A percentile compares a stretch with the other conserved stretches of the same genome.
These are phyloP conservation scores for Xylaria sp. DNA, from an alignment of 2,329 filamentous ascomycete species.

Conservation along the genomic window DNA sequence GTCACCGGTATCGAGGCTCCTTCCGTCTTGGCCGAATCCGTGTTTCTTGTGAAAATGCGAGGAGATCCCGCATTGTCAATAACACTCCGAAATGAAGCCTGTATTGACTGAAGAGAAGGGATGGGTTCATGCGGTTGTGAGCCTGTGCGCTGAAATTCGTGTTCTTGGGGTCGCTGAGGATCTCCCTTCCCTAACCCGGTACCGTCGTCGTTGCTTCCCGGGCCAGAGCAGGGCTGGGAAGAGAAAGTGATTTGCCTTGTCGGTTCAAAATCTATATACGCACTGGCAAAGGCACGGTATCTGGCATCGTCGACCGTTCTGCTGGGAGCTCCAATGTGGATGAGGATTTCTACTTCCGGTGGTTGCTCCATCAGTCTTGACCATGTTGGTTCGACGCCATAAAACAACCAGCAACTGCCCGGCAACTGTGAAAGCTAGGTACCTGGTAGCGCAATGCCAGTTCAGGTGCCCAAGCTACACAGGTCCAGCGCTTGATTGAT, in stretches of 20 bases:
- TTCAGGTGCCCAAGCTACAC: not conserved
- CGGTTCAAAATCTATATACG: conserved; percentile 54
- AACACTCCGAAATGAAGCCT: conserved; percentile 50
- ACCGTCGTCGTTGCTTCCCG: conserved; percentile 5
- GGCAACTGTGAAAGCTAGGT: not conserved
- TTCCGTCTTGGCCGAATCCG: conserved; percentile 4
- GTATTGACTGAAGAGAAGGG: conserved; percentile 29
- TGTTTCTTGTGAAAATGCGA: conserved; percentile 30
- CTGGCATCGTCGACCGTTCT: conserved; percentile 49
- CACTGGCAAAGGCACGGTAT: conserved; percentile 53
- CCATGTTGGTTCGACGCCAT: conserved; percentile 11
- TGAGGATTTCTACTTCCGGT: conserved; percentile 53
- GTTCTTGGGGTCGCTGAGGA: conserved; percentile 10
- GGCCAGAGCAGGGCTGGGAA: not conserved
- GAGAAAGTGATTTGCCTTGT: conserved; percentile 5
- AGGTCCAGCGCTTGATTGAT: too few species aligned
- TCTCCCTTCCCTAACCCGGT: conserved; percentile 1
- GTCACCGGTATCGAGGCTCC: conserved; percentile 21
- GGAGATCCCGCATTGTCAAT: conserved; percentile 45
- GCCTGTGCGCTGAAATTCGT: conserved; percentile 8
- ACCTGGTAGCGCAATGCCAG: not conserved
- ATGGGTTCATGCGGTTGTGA: conserved; percentile 13
- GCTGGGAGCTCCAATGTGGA: conserved; percentile 58
- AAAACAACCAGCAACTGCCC: not conserved
- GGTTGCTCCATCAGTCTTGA: conserved; percentile 32